Base-by-base conservation (phyloP, 139 green algal species). In the Volvox africanus region DNA sequence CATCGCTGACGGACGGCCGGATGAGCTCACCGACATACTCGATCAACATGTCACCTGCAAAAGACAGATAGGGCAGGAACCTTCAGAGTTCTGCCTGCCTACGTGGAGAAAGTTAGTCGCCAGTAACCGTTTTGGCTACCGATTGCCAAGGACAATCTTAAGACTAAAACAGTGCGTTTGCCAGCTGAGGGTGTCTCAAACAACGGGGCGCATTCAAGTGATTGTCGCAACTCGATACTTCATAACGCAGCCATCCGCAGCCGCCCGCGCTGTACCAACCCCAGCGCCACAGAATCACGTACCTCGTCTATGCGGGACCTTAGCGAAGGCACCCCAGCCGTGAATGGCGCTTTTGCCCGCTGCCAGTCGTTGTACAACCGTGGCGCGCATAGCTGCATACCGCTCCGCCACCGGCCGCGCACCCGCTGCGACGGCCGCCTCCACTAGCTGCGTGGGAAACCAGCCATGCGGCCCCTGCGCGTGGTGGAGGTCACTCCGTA, bases 271-370 rank as follows among this genome's bases (percentile, higher is more conserved):
- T 55, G 5, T 14, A 9, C 44, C 44, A 55, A 55, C 44, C 44
- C 44, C 5, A 55, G 44, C 44, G 44, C 44, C 44, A 55, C 44
- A 9, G 44, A 5, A 9, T 55, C 44, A 55, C 80, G n/a, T 55
- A 97, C 95, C 94, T 89, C 91, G 82, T n/a, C 28, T 84, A 89
- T 96, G 94, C 16, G 83, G 68, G 65, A 71, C 36, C 91, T 97
- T 97, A 37, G 95, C 93, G 79, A 98, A 98, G 0, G 95, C 96
- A 0, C 97, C 97, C 92, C 94, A 96, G 21, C 97, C 97, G 87
- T 99, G 97, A 84, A 99, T 99, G 82, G 93, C 96, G 50, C 91
- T 96, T 94, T 98, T 99, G 77, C 97, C 96, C 22, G 91, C 92
- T 16, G 93, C 94, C 20, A 98, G 55, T 1, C 94, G 88, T 30